Base-by-base conservation (phyloP, 2,329 filamentous ascomycete species). In the Fusarium sublunatum region DNA sequence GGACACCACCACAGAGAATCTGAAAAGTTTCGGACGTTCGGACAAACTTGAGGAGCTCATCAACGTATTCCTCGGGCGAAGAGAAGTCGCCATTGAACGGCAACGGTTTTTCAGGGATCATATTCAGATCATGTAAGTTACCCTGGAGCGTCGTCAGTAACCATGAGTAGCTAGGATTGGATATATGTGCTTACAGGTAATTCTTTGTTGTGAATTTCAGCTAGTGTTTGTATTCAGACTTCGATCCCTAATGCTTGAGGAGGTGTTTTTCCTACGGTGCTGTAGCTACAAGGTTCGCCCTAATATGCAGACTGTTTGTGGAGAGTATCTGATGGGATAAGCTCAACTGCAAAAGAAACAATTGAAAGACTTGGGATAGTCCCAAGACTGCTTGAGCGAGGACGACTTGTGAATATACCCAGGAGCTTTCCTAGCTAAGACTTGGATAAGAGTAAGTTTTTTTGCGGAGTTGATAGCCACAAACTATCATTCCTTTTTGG, bases 1-100 rank as follows among this genome's bases (percentile, higher is more conserved):
- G 95, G 1, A 98, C 91, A n/a, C 94, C 93, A 50, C 95, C 95
- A 73, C 93, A 97, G n/a, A 99, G 83, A 25, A 91, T 92, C 65
- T 92, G 90, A 68, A 97, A 93, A 2, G 92, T 82, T 50, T 89
- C 85, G 41, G 90, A 91, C 3, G 87, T 88, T 6, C 88, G 88
- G 2, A 88, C 86, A 70, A 98, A 97, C 19, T 86, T 74, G 25
- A 98, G 82, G 11, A 98, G 85, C 15, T 88, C 88, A 25, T 91
- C 82, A 44, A 97, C 85, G 75, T 97, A 99, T 49, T 88, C 84
- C 43, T 97, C 91, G 6, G 87, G 79, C 40, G 86, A 86, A 34
- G 80, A 74, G 81, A 94, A 97, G 69, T 86, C 85, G 46, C 87
- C 82, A 31, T 86, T 82, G 71, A 91, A 86, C 1, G 93, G 93